Conservation (phyloP, 2,329 filamentous ascomycete genomes). For the Thyridium curvatum region DNA sequence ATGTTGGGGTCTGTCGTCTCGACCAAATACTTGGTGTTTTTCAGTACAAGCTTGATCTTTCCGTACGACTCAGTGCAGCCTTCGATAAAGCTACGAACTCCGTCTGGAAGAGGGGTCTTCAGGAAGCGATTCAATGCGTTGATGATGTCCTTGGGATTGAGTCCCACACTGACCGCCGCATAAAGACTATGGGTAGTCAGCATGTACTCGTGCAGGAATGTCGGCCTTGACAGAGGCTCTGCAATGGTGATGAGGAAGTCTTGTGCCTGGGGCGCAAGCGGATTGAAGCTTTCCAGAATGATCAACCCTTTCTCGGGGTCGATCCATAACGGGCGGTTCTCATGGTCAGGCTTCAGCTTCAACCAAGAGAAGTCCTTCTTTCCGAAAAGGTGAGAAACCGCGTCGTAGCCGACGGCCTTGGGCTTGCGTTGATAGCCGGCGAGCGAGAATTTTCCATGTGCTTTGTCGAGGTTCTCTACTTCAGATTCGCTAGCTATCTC, state of each 20-base stretch:
- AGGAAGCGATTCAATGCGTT: conserved; percentile 80
- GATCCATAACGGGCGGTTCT: conserved; percentile 88
- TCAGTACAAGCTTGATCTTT: conserved; percentile 90
- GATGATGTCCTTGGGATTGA: conserved; percentile 85
- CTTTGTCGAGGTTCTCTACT: conserved; percentile 49
- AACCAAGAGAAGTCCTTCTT: conserved; percentile 71
- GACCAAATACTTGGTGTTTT: conserved; percentile 90
- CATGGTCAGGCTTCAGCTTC: conserved; percentile 79
- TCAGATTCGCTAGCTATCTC: conserved; percentile 44
- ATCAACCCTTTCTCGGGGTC: conserved; percentile 81
- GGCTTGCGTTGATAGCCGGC: conserved; percentile 20
- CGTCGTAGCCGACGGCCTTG: conserved; percentile 11
- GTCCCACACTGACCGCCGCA: conserved; percentile 89
- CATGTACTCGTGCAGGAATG: conserved; percentile 87
- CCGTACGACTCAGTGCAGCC: conserved; percentile 86
- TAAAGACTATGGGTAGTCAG: conserved; percentile 91
- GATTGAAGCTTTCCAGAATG: conserved; percentile 90
- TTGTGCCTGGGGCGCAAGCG: conserved; percentile 78
- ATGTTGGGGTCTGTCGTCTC: conserved; percentile 86
- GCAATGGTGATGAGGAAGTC: conserved; percentile 95
- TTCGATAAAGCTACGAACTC: conserved; percentile 70
- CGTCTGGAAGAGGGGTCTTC: conserved; percentile 80
- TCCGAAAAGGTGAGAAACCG: conserved; percentile 22
- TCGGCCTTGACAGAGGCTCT: conserved; percentile 84
- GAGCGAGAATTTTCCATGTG: conserved; percentile 55